phyloP scores from a whole-genome alignment of 2,329 filamentous ascomycete species.

The Aspergillus latus region DNA sequence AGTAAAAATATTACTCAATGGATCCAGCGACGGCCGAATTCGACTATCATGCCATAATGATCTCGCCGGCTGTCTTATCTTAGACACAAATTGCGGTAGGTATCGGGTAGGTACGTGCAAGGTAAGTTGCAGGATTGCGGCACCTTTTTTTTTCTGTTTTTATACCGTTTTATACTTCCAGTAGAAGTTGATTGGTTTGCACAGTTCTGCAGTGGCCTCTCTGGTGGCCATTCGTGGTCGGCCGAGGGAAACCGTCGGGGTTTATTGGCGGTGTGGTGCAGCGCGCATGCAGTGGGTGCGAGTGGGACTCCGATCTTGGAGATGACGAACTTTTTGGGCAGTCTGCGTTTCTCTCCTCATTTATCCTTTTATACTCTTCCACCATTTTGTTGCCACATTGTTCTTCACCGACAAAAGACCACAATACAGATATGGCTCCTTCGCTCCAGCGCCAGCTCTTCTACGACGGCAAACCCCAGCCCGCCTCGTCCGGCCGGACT shows the following conservation, averaged over 20 bases:
- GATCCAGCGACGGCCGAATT: neutral
- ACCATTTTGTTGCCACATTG: neutral
- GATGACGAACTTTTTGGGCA: constrained; percentile 1
- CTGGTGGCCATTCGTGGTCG: neutral
- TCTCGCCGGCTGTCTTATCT: no score
- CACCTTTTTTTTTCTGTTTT: no score
- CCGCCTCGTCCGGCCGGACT: constrained; percentile 58
- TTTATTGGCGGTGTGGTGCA: neutral
- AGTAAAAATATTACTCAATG: constrained; percentile 6
- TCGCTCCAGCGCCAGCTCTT: constrained; percentile 65
- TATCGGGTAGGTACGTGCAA: no score
- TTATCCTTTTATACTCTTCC: constrained; percentile 6
- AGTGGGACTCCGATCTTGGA: neutral
- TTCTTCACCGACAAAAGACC: neutral
- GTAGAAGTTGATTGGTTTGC: neutral
- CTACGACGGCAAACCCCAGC: constrained; percentile 69
- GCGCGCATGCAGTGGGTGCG: neutral
- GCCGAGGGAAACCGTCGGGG: neutral
- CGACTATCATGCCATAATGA: neutral
- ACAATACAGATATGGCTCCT: constrained; percentile 19
- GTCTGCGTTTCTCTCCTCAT: neutral
- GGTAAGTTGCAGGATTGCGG: no score
- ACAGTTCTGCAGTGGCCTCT: neutral
- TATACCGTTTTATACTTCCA: neutral
- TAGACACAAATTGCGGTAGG: no score